A percentile compares a stretch with the other conserved stretches of the same genome.
These are phyloP conservation scores for Dothideomycetes sp. DNA, from an alignment of 2,329 filamentous ascomycete genomes.

Conservation along the genomic window DNA sequence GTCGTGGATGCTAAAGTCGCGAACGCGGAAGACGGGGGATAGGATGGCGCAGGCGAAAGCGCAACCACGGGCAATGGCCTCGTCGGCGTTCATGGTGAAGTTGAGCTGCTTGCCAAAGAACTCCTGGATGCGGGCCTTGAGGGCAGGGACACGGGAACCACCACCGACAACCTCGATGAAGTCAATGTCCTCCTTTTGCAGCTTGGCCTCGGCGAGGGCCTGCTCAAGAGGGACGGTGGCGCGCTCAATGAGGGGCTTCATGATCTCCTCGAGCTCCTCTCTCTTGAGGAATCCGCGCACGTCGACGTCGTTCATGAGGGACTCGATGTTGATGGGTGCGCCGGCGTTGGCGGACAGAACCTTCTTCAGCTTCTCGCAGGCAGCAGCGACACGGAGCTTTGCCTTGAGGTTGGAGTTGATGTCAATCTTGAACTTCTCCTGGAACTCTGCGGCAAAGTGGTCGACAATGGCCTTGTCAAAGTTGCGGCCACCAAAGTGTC, in stretches of 20 bases:
- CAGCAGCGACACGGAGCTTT: slow-evolving; percentile 71
- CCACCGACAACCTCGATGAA: slow-evolving; percentile 87
- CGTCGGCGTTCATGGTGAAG: slow-evolving; percentile 96
- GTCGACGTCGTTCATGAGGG: slow-evolving; percentile 95
- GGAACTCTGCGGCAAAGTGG: slow-evolving; percentile 91
- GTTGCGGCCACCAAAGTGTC: slow-evolving; percentile 93
- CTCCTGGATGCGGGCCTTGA: slow-evolving; percentile 79
- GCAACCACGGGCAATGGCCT: slow-evolving; percentile 89
- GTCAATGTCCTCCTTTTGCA: slow-evolving; percentile 87
- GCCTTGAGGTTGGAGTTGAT: slow-evolving; percentile 86
- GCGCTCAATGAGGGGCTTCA: slow-evolving; percentile 71
- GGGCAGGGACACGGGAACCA: slow-evolving; percentile 80
- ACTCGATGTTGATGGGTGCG: slow-evolving; percentile 92
- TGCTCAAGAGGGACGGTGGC: slow-evolving; percentile 70
- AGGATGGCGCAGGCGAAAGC: slow-evolving; percentile 97
- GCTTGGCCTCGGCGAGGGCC: slow-evolving; percentile 84
- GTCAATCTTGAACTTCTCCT: slow-evolving; percentile 95
- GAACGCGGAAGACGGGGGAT: slow-evolving; percentile 94
- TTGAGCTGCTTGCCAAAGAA: slow-evolving; percentile 92
- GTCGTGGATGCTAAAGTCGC: slow-evolving; percentile 95
- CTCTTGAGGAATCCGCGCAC: slow-evolving; percentile 82
- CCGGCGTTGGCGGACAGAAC: slow-evolving; percentile 89
- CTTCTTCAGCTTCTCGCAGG: slow-evolving; percentile 97
- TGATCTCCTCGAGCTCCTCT: slow-evolving; percentile 84
- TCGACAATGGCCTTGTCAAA: slow-evolving; percentile 93